Evolutionary conservation across 2,329 filamentous ascomycete genomes (phyloP).

Genomic region (Furcasterigmium furcatum): DNA sequence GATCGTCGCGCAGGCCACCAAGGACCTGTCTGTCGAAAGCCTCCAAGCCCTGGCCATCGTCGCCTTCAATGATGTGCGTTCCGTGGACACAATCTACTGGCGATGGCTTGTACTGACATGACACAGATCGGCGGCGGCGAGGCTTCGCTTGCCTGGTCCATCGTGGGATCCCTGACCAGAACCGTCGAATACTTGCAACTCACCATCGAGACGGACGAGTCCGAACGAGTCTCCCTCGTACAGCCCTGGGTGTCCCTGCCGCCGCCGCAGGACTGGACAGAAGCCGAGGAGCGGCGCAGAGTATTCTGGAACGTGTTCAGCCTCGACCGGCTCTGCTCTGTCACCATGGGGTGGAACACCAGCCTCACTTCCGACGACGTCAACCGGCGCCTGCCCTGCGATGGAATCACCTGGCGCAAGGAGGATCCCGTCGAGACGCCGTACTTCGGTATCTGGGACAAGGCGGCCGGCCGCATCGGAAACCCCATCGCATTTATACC

Average conservation of each 20-base stretch:
- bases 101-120: slow-evolving; percentile 26
- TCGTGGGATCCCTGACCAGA: slow-evolving; percentile 10
- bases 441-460: slow-evolving; percentile 36
- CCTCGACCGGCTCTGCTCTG: slow-evolving; percentile 27
- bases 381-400: slow-evolving; percentile 28
- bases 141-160: slow-evolving; percentile 9
- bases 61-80: slow-evolving; percentile 26
- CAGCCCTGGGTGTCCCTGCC: slow-evolving; percentile 21
- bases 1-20: slow-evolving; percentile 20
- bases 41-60: slow-evolving; percentile 28
- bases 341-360: slow-evolving; percentile 30
- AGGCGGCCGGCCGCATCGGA: slow-evolving; percentile 25
- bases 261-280: slow-evolving; percentile 18
- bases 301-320: slow-evolving; percentile 33
- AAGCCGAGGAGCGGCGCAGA: slow-evolving; percentile 27
- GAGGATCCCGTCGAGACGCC: slow-evolving; percentile 28
- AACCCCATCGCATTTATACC: slow-evolving; percentile 26
- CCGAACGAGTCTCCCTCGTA: slow-evolving; percentile 18
- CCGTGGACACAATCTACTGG: slow-evolving; percentile 20
- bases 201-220: slow-evolving; percentile 16
- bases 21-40: slow-evolving; percentile 24
- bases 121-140: slow-evolving; percentile 14
- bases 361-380: slow-evolving; percentile 30
- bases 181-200: slow-evolving; percentile 17
- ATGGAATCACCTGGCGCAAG: slow-evolving; percentile 28